A percentile compares a stretch with the other conserved stretches of the same genome.
Conservation (phyloP, 495 filamentous ascomycete genomes). For the Penicillium pancosmium region DNA sequence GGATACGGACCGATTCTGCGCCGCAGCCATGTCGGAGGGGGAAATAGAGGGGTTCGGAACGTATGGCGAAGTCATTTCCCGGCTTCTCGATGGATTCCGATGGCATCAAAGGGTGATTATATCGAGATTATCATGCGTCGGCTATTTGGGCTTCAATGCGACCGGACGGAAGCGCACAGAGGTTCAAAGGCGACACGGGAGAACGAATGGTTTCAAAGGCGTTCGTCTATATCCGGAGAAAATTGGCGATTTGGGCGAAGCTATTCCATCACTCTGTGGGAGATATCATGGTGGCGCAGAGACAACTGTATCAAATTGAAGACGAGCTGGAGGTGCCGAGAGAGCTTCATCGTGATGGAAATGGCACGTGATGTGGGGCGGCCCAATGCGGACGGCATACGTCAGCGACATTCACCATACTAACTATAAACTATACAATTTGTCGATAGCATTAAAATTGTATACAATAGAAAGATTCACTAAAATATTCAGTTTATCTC, state of each 20-base stretch:
- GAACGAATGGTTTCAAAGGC: background rate
- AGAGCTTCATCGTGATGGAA: slow-evolving; percentile 5
- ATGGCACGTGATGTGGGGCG: slow-evolving; percentile 29
- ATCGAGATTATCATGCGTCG: slow-evolving; percentile 13
- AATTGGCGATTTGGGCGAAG: background rate
- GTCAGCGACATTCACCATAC: slow-evolving; percentile 10
- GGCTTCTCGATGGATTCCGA: background rate
- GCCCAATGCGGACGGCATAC: slow-evolving; percentile 26
- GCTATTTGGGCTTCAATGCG: slow-evolving; percentile 12
- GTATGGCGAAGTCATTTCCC: slow-evolving; percentile 44
- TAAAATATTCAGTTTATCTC: too few species aligned
- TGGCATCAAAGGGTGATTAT: background rate
- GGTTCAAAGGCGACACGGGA: background rate
- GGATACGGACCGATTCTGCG: slow-evolving; percentile 34
- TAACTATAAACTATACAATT: background rate
- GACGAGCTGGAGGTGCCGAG: slow-evolving; percentile 11
- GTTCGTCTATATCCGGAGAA: background rate
- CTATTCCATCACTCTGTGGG: slow-evolving; percentile 13
- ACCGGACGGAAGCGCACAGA: slow-evolving; percentile 4
- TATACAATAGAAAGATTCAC: too few species aligned
- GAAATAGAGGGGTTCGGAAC: slow-evolving; percentile 41
- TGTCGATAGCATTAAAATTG: too few species aligned
- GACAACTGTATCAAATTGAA: slow-evolving; percentile 20
- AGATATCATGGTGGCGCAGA: slow-evolving; percentile 8
- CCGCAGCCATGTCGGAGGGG: slow-evolving; percentile 33